Evolutionary conservation across 176 grass and related monocot genomes (phyloP), one percentile per base, ranked within the genome.

Genomic region (Panicum miliaceum): DNA sequence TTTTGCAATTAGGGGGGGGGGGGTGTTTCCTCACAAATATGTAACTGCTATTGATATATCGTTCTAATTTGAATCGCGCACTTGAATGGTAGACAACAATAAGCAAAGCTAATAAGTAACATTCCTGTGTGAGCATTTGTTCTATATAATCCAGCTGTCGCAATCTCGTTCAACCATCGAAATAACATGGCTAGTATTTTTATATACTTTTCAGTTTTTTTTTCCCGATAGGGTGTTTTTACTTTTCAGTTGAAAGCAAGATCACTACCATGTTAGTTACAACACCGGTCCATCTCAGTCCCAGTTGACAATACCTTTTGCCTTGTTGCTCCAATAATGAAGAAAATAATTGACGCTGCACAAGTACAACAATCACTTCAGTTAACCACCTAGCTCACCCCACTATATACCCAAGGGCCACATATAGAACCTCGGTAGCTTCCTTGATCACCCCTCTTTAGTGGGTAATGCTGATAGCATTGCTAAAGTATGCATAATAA

Each of bases 401-500:
- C 25, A 46, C 14, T 50, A 29, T 18, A 71, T 52, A 73, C 14
- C 51, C 23, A 82, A 61, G 81, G 53, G 26, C 52, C 46, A 23
- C 41, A 62, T 48, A 72, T 62, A 32, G 19, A 82, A 71, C 32
- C 7, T 15, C 32, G 34, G 8, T 72, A 79, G 27, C 54, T 86
- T 71, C 12, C 27, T 57, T 48, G 58, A 78, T 61, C 84, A 85
- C 13, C 38, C 26, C 3, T 26, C 26, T 12, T 41, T 48, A 77
- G 68, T 73, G 45, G 58, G 57, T 73, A 54, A 64, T 73, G 84
- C 68, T 80, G 77, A 86, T 42, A 57, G 51, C 16, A 40, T 62
- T 76, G 56, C 56, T 73, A 37, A 80, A 79, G 68, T 80, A 43
- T 72, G 68, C n/a, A 65, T 29, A 64, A 80, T 71, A 85, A 69